Percentiles rank a stretch among this genome's conserved stretches.
Evolutionary conservation across 306 rosid genomes (phyloP).

Genomic region (Cicer judaicum): DNA sequence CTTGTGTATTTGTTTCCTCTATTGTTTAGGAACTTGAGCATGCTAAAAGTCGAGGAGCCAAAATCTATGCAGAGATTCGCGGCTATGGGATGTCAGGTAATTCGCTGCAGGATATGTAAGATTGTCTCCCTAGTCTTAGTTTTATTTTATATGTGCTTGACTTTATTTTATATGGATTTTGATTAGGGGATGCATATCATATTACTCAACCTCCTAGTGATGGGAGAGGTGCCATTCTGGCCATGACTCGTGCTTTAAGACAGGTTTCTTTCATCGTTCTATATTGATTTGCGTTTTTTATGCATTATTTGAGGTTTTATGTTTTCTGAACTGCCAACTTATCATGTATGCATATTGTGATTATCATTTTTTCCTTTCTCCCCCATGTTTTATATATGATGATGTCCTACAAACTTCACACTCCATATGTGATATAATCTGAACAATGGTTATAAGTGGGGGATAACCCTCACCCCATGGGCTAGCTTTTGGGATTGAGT

Average conservation of each 20-base stretch:
- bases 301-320: slow-evolving; percentile 22
- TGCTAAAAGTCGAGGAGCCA: slow-evolving; percentile 84
- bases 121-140: slow-evolving; percentile 28
- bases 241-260: slow-evolving; percentile 82
- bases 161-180: slow-evolving; percentile 40
- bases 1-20: slow-evolving; percentile 34
- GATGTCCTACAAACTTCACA: not conserved
- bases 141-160: slow-evolving; percentile 30
- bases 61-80: slow-evolving; percentile 85
- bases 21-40: slow-evolving; percentile 84
- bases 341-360: slow-evolving; percentile 10
- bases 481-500: not conserved
- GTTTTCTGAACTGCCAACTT: slow-evolving; percentile 38
- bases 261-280: slow-evolving; percentile 61
- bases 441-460: not conserved
- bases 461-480: not conserved
- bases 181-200: slow-evolving; percentile 87
- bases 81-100: slow-evolving; percentile 97
- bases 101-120: slow-evolving; percentile 34
- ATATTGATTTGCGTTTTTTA: slow-evolving; percentile 3
- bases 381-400: not conserved
- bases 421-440: not conserved
- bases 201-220: slow-evolving; percentile 89
- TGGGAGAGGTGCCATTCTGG: slow-evolving; percentile 94
- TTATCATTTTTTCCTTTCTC: not conserved